Percentiles rank a stretch among this genome's conserved stretches.
These are phyloP conservation scores for Paecilomyces dactylethromorphus DNA, from an alignment of 2,329 filamentous ascomycete species.

Conservation along the genomic window DNA sequence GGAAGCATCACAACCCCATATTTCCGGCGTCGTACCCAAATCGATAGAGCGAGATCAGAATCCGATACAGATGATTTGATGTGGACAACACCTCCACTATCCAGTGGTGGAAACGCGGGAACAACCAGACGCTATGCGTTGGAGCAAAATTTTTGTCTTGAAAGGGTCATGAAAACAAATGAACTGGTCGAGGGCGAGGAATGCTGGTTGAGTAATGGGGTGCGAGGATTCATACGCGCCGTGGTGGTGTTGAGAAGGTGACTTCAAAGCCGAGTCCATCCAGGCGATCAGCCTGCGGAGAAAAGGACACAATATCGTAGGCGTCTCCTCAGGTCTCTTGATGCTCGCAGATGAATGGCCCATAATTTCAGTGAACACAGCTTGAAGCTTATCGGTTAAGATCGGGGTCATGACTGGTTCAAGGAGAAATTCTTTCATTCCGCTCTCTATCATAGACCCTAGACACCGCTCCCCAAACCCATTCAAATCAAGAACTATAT, in stretches of 20 bases:
- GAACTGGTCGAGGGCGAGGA: slow-evolving; percentile 66
- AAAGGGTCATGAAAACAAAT: slow-evolving; percentile 54
- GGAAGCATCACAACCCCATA: slow-evolving; percentile 78
- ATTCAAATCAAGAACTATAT: not conserved
- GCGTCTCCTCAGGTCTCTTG: not conserved
- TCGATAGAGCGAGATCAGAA: not conserved
- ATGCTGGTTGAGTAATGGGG: slow-evolving; percentile 84
- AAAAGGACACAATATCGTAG: too few relatives aligned
- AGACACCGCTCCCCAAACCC: not conserved
- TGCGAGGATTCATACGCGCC: slow-evolving; percentile 64
- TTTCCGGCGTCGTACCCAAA: slow-evolving; percentile 53
- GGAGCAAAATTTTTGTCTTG: slow-evolving; percentile 58
- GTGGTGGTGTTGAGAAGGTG: slow-evolving; percentile 15
- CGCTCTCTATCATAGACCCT: not conserved
- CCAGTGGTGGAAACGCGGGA: slow-evolving; percentile 72
- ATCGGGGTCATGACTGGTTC: not conserved
- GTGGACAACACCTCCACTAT: slow-evolving; percentile 79
- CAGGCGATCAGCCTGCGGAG: too few relatives aligned
- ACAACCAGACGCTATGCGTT: slow-evolving; percentile 81
- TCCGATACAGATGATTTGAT: slow-evolving; percentile 34
- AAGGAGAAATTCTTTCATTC: not conserved
- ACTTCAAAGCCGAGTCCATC: slow-evolving; percentile 12
- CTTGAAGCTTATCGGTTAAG: too few relatives aligned
- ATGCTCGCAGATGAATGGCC: not conserved
- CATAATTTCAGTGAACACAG: not conserved